phyloP scores from a whole-genome alignment of 2,329 filamentous ascomycete genomes.

The Aspergillus udagawae region DNA sequence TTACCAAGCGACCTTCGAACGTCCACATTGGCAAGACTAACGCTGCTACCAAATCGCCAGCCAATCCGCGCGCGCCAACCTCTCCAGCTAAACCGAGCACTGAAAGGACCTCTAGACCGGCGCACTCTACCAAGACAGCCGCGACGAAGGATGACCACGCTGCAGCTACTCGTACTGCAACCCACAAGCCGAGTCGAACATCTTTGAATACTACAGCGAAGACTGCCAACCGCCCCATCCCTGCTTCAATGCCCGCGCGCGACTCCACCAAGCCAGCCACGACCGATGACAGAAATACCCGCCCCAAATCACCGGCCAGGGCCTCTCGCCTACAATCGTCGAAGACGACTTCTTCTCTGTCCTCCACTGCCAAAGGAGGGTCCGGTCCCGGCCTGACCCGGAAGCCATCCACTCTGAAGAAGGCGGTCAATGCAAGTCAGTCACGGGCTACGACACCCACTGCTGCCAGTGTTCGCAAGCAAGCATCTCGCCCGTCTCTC shows the following conservation, averaged over 20 bases:
- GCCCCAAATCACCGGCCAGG: constrained; percentile 38
- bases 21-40: constrained; percentile 25
- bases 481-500: constrained; percentile 30
- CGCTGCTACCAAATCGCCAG: constrained; percentile 18
- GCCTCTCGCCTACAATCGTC: constrained; percentile 39
- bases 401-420: constrained; percentile 35
- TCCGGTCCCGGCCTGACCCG: constrained; percentile 25
- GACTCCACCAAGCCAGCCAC: constrained; percentile 23
- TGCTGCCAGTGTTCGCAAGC: constrained; percentile 24
- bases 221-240: constrained; percentile 21
- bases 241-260: constrained; percentile 27
- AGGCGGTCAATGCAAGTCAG: constrained; percentile 18
- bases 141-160: constrained; percentile 27
- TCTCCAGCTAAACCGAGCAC: constrained; percentile 18
- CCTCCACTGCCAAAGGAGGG: constrained; percentile 35
- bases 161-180: constrained; percentile 23
- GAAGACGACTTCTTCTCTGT: constrained; percentile 37
- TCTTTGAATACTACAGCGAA: constrained; percentile 29
- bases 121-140: constrained; percentile 22
- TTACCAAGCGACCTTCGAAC: constrained; percentile 31
- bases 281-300: constrained; percentile 25
- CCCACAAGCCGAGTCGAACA: constrained; percentile 30
- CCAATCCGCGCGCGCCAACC: constrained; percentile 16
- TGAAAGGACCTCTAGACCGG: constrained; percentile 15
- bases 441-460: constrained; percentile 22